A percentile compares a stretch with the other conserved stretches of the same genome.
phyloP scores from a whole-genome alignment of 2,329 filamentous ascomycete genomes.

The Pestalotiopsis sp. region DNA sequence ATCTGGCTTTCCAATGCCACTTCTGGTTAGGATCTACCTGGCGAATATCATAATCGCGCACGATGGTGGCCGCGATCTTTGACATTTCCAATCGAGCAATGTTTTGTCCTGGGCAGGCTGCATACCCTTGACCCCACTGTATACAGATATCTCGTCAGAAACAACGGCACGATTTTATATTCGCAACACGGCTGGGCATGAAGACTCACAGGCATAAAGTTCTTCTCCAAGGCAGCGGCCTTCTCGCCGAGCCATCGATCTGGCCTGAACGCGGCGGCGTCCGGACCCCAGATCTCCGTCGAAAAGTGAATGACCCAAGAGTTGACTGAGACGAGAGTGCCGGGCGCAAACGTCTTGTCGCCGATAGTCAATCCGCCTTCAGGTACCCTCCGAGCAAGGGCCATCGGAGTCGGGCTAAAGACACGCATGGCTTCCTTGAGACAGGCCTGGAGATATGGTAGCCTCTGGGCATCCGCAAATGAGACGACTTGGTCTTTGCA shows the following conservation, averaged over 20 bases:
- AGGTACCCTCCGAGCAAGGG: constrained; percentile 29
- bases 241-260: constrained; percentile 25
- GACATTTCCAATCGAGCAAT: constrained; percentile 22
- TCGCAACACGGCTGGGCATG: too few species aligned
- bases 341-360: constrained; percentile 28
- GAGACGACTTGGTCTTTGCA: constrained; percentile 20
- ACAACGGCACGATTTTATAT: neutral
- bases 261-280: constrained; percentile 26
- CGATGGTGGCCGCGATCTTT: constrained; percentile 21
- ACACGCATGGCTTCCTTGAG: constrained; percentile 36
- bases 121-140: constrained; percentile 14
- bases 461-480: constrained; percentile 29
- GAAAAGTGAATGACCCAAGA: constrained; percentile 30
- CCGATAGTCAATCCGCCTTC: constrained; percentile 29
- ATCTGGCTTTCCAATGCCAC: constrained; percentile 20
- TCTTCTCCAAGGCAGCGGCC: constrained; percentile 20
- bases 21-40: constrained; percentile 20
- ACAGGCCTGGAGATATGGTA: constrained; percentile 36
- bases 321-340: constrained; percentile 29
- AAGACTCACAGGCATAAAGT: constrained; percentile 22
- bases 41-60: constrained; percentile 21
- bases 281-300: constrained; percentile 24
- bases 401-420: constrained; percentile 29
- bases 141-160: neutral
- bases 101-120: constrained; percentile 21